Base-by-base conservation (phyloP, 2,329 filamentous ascomycete genomes). In the Scedosporium minutisporum region DNA sequence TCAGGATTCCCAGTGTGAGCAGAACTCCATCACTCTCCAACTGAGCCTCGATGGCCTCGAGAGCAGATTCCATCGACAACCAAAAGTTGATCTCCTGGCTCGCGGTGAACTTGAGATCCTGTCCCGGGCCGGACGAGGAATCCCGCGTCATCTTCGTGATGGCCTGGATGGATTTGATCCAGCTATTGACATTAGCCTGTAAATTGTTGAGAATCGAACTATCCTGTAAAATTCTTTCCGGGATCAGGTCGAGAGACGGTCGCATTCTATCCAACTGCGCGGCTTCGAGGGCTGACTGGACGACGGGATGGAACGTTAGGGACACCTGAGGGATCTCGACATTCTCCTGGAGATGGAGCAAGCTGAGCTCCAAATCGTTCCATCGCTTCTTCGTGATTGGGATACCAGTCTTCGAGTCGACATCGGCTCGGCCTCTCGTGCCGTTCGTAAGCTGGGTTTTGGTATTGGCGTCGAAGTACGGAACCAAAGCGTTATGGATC, bases 1-100 rank as follows among this genome's bases (percentile, higher is more conserved):
- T 93, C 65, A 99, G 81, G 65, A 99, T 93, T 69, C 97, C 93
- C 72, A 99, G 83, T 0, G 96, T 97, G 69, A 99, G 77, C 68
- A 86, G 82, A 21, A 99, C 93, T 29, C 95, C 95, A 63, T 96
- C 91, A 66, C 93, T 92, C 65, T 87, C 83, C 63, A 99, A 82
- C 74, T 97, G 93, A 48, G 82, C 85, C 73, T 97, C 93, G 64
- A 99, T 96, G 29, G 89, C 89, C 73, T 97, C 93, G 66, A 99
- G 77, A 4, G 93, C 91, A 16, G 88, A 89, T 75, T 99, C 96
- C 90, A 99, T 96, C 1, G 92, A 96, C 60, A 99, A 76, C 95
- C 95, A 99, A 72, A 99, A 99, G 74, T 97, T 97, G 74, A 99
- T 96, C 75, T 99, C 95, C 74, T 97, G 95, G 63, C 91, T 93